Base-by-base conservation (phyloP, 306 rosid species). In the Cicer judaicum region DNA sequence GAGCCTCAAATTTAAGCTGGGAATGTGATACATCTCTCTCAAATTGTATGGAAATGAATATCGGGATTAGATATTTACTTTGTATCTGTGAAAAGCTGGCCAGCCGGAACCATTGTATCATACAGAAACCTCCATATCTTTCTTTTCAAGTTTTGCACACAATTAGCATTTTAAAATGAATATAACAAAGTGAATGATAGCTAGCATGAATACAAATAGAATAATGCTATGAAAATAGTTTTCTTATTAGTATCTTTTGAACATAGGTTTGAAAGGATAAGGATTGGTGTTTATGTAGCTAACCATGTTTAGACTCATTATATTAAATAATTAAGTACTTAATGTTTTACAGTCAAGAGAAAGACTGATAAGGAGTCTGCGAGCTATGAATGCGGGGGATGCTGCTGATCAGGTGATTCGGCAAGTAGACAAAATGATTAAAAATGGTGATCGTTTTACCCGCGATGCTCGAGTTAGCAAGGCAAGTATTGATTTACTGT, bases 381-480 rank as follows among this genome's bases (percentile, higher is more conserved):
- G 99, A 68, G 88, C 89, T 73, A 90, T 94, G 87, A 89, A 89
- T 89, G 97, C 95, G 16, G 99, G 96, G 64, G 99, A 94, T 68
- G 96, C 97, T 24, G 93, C 92, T 46, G 99, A 94, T 88, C 99
- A 92, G 82, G 97, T 87, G 50, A 86, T 94, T 80, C 87, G 97
- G 66, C 99, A 92, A 81, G 96, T 92, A 34, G 99, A 92, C 79
- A 94, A 87, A 84, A 84, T 89, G 85, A 80, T 92, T 52, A 94
- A 89, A 77, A 88, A 83, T 73, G 85, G 89, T 65, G 99, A 94
- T 79, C 96, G 97, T 44, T 87, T 81, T 71, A 57, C 73, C 13
- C 97, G 92, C 38, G 99, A 94, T 74, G 85, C 85, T 82, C 87
- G 95, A 74, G 70, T 77, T 76, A 82, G 57, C 78, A 94, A 87